phyloP scores from a whole-genome alignment of 2,329 filamentous ascomycete species.

The Diaporthe eres region DNA sequence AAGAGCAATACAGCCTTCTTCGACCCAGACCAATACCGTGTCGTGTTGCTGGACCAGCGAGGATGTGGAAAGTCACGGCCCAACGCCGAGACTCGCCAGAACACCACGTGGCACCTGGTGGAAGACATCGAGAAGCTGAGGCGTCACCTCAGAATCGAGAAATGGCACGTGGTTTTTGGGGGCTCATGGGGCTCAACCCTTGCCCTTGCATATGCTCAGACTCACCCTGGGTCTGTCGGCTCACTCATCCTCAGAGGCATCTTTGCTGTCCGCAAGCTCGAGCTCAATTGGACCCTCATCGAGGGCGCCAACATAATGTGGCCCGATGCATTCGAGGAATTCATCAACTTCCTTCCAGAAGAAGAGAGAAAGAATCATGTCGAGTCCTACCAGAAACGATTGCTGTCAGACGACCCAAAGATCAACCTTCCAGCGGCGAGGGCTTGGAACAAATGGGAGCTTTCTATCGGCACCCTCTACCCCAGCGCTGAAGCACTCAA shows the following conservation, averaged over 20 bases:
- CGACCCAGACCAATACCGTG: constrained; percentile 58
- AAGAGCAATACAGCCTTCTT: constrained; percentile 57
- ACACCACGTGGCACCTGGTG: constrained; percentile 60
- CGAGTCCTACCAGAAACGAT: constrained; percentile 45
- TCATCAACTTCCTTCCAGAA: constrained; percentile 6
- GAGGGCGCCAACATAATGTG: constrained; percentile 44
- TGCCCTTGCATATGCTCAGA: constrained; percentile 59
- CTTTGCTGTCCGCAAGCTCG: constrained; percentile 53
- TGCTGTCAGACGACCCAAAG: constrained; percentile 48
- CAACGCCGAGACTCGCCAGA: constrained; percentile 55
- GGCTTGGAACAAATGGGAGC: constrained; percentile 31
- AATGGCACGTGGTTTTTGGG: constrained; percentile 62
- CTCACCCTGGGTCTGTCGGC: constrained; percentile 54
- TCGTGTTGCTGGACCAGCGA: constrained; percentile 62
- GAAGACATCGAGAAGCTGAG: constrained; percentile 61
- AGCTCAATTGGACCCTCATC: constrained; percentile 50
- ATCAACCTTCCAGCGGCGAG: constrained; percentile 26
- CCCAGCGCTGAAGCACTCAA: not conserved
- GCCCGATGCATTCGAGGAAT: constrained; percentile 7
- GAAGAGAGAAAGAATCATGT: not conserved
- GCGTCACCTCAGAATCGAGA: constrained; percentile 55
- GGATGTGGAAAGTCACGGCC: constrained; percentile 60
- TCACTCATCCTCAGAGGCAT: constrained; percentile 59
- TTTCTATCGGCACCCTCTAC: constrained; percentile 8
- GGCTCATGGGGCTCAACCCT: constrained; percentile 64